Evolutionary conservation across 179 eudicot genomes (phyloP), one percentile per base, ranked within the genome.

Genomic region (Nepenthes alata): DNA sequence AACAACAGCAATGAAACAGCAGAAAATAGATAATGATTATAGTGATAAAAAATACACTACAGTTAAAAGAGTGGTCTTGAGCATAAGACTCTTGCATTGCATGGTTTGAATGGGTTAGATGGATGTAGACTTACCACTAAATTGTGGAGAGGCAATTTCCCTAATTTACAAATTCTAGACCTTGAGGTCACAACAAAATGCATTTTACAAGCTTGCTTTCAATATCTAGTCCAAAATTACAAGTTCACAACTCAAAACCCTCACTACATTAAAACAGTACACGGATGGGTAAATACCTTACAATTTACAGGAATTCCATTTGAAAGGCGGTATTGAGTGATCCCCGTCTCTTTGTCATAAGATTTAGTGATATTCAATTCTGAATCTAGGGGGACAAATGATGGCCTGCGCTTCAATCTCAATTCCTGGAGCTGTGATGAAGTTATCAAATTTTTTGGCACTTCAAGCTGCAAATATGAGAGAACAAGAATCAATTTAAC

Each of bases 251-350:
- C 25, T 25, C 53, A 50, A 48, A 48, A 6, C 11, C 6, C 14
- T 49, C 13, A 10, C 2, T 54, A 37, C 12, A 15, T 38, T 12
- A 6, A 37, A 13, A 37, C 49, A 59, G 50, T 35, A 12, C 8
- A 44, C 2, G 3, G 5, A 57, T 14, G 11, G 25, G 10, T 25
- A 16, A 5, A 50, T 87, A 84, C 99, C 96, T 83, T 94, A 88
- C 91, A 94, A 71, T 87, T 94, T 48, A 94, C 83, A 72, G 95
- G 81, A 68, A 94, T 87, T 70, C 96, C 95, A 77, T 91, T 94
- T 55, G 97, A 87, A 70, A 94, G 97, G 55, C 97, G 82, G 47
- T 78, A 72, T 72, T 85, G 95, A 55, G 82, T 80, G 64, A 94
- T 91, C 62, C 96, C 99, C 39, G 97, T 91, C 77, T 85, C 97